Conservation (phyloP, 2,329 filamentous ascomycete genomes). For the Cordyceps fumosorosea region DNA sequence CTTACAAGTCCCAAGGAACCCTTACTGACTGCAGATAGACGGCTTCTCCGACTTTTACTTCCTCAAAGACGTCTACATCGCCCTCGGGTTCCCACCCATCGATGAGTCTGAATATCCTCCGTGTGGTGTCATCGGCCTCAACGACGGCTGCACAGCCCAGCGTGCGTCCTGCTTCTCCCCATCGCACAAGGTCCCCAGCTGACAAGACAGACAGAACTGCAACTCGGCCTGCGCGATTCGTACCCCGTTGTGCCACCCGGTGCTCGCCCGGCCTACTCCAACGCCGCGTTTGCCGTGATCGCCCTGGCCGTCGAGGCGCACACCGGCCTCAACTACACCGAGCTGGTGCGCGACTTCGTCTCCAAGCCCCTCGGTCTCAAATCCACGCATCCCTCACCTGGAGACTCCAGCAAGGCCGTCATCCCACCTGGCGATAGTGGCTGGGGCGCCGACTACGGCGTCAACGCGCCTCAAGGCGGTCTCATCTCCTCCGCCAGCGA, state of each 20-base stretch:
- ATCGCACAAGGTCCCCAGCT: too few species aligned
- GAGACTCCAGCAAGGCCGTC: slow-evolving; percentile 23
- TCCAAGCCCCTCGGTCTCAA: slow-evolving; percentile 16
- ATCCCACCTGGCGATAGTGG: slow-evolving; percentile 26
- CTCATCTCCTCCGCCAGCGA: slow-evolving; percentile 29
- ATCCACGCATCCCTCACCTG: slow-evolving; percentile 23
- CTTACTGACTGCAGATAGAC: slow-evolving; percentile 16
- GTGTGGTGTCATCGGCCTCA: slow-evolving; percentile 31
- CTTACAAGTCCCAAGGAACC: neutral
- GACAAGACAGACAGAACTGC: slow-evolving; percentile 26
- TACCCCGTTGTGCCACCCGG: slow-evolving; percentile 25
- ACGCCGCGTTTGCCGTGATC: slow-evolving; percentile 32
- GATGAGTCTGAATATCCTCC: slow-evolving; percentile 27
- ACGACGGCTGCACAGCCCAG: slow-evolving; percentile 26
- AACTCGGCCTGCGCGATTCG: slow-evolving; percentile 24
- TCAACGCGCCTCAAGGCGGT: slow-evolving; percentile 29
- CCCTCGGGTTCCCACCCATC: slow-evolving; percentile 31
- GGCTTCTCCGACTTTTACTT: slow-evolving; percentile 32
- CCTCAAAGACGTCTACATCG: slow-evolving; percentile 27
- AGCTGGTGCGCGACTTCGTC: slow-evolving; percentile 20
- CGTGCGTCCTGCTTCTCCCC: slow-evolving; percentile 18
- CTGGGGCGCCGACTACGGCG: slow-evolving; percentile 29
- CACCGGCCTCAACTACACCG: slow-evolving; percentile 24
- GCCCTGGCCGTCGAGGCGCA: slow-evolving; percentile 27
- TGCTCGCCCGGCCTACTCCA: slow-evolving; percentile 34